Conservation (phyloP, 192 early-diverging fungal genomes). For the Coemansia sp. region DNA sequence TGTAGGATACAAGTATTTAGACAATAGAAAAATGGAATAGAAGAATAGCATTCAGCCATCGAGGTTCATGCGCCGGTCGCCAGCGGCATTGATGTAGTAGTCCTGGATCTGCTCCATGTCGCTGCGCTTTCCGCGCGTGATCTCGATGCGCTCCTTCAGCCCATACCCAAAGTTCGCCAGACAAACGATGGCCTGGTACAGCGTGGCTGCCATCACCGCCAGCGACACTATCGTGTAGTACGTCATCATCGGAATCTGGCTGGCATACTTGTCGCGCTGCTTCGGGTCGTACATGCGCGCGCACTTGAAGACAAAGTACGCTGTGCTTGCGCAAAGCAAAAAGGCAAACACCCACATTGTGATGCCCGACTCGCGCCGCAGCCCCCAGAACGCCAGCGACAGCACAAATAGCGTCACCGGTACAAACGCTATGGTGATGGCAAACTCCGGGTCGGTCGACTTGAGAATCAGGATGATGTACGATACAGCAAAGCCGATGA, state of each 20-base stretch:
- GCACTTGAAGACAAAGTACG: conserved; percentile 55
- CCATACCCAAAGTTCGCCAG: conserved; percentile 55
- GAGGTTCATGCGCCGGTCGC: conserved; percentile 52
- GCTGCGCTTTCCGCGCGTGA: conserved; percentile 52
- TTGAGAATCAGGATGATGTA: conserved; percentile 64
- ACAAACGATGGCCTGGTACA: conserved; percentile 43
- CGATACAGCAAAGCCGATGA: conserved; percentile 52
- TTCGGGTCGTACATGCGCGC: conserved; percentile 54
- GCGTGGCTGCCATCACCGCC: conserved; percentile 36
- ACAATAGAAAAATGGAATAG: not conserved
- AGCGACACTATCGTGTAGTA: conserved; percentile 52
- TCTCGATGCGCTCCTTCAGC: conserved; percentile 50
- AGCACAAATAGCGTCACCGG: conserved; percentile 48
- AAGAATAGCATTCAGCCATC: conserved; percentile 24
- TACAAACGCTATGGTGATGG: conserved; percentile 47
- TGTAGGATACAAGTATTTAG: not conserved
- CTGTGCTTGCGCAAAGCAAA: conserved; percentile 38
- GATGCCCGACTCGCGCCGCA: conserved; percentile 37
- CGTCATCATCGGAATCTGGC: conserved; percentile 51
- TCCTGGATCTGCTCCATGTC: conserved; percentile 57
- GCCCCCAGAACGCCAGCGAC: conserved; percentile 50
- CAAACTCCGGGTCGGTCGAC: conserved; percentile 53
- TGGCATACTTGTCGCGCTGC: conserved; percentile 43
- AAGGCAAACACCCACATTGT: conserved; percentile 50
- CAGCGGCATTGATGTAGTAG: conserved; percentile 53